Evolutionary conservation across 1,284 basidiomycete species (phyloP).

Genomic region (Trichosporon coremiiforme): DNA sequence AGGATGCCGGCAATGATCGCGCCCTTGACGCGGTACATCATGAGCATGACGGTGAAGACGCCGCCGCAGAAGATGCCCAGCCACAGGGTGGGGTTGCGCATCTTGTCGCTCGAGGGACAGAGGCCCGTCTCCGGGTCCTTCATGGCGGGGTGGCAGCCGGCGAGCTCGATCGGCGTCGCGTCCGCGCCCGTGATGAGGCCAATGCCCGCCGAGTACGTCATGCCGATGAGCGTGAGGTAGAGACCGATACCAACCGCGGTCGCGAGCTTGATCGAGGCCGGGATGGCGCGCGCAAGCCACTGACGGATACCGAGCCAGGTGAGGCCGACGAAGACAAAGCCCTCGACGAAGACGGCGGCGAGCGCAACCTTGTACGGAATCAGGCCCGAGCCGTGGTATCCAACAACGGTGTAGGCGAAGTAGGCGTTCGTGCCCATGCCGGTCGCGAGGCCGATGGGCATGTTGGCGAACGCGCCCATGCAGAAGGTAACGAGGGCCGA

Average conservation of each 20-base stretch:
- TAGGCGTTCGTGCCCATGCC: constrained; percentile 83
- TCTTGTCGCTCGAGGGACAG: constrained; percentile 65
- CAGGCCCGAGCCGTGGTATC: constrained; percentile 69
- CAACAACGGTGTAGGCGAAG: constrained; percentile 87
- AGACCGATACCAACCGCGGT: constrained; percentile 85
- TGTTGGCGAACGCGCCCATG: constrained; percentile 48
- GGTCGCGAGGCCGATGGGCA: constrained; percentile 58
- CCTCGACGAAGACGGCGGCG: constrained; percentile 85
- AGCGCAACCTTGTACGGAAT: constrained; percentile 79
- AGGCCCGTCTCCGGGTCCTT: constrained; percentile 58
- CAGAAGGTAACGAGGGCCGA: constrained; percentile 67
- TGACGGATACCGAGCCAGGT: constrained; percentile 83
- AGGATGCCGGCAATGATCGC: constrained; percentile 61
- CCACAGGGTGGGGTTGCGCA: constrained; percentile 60
- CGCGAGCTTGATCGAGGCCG: constrained; percentile 78
- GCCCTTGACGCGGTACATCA: constrained; percentile 83
- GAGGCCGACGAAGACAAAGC: constrained; percentile 81
- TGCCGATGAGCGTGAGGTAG: constrained; percentile 62
- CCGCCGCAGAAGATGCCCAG: constrained; percentile 86
- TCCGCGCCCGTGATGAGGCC: constrained; percentile 75
- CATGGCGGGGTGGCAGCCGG: constrained; percentile 65
- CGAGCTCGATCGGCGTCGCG: constrained; percentile 74
- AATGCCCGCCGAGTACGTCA: constrained; percentile 66
- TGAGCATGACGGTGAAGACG: constrained; percentile 74
- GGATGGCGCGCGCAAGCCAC: constrained; percentile 86